Percentiles rank a stretch among this genome's conserved stretches.
phyloP scores from a whole-genome alignment of 1,284 basidiomycete genomes.

The Athelia sp. region DNA sequence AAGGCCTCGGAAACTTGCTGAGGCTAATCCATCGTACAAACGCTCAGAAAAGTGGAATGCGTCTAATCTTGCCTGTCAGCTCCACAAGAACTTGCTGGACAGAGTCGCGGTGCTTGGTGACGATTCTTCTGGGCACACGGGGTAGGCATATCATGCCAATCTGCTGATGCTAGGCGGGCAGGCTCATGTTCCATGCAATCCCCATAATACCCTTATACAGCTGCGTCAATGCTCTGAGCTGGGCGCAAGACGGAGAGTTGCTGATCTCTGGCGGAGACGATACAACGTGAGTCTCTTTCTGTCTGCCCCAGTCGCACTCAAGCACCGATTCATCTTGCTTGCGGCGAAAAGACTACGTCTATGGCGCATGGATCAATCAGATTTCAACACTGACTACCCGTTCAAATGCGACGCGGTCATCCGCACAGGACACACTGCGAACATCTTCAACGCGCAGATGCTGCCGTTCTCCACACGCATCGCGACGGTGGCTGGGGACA shows the following conservation, averaged over 20 bases:
- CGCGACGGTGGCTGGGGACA: constrained; percentile 77
- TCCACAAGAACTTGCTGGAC: constrained; percentile 21
- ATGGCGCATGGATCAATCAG: constrained; percentile 52
- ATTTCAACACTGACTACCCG: constrained; percentile 41
- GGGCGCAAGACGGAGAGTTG: constrained; percentile 72
- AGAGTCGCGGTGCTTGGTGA: constrained; percentile 63
- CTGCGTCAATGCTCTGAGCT: constrained; percentile 84
- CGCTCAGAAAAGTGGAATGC: not conserved
- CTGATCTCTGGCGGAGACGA: constrained; percentile 84
- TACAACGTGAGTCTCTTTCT: constrained; percentile 51
- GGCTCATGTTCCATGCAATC: not conserved
- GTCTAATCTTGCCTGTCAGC: not conserved
- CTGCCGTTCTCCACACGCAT: constrained; percentile 70
- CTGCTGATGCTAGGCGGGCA: not conserved
- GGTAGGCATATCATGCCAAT: constrained; percentile 34
- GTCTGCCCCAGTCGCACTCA: not conserved
- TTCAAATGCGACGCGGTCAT: constrained; percentile 62
- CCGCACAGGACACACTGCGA: constrained; percentile 75
- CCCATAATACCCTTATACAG: too few relatives aligned
- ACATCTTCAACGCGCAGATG: constrained; percentile 87
- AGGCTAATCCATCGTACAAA: not conserved
- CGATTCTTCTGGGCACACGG: constrained; percentile 54
- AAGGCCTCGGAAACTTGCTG: not conserved
- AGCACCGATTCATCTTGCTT: not conserved
- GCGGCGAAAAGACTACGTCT: constrained; percentile 54